These are phyloP conservation scores for Aschersonia sp. DNA, from an alignment of 2,329 filamentous ascomycete species.

Conservation along the genomic window DNA sequence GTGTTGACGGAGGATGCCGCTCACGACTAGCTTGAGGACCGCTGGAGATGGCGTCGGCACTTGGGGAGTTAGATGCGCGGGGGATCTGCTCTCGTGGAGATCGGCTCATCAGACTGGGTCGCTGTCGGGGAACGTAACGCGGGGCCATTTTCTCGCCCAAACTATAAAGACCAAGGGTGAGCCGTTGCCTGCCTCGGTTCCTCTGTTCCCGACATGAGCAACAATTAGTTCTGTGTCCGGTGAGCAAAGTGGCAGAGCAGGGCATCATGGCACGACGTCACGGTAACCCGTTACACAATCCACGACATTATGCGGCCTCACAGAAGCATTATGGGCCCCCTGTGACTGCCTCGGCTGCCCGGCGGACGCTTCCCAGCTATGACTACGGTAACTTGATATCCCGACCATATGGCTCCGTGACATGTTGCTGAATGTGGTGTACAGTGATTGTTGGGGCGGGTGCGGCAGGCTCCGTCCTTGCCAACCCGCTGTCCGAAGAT, in stretches of 20 bases:
- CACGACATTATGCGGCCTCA: slow-evolving; percentile 1
- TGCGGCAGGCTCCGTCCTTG: slow-evolving; percentile 14
- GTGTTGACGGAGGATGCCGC: too few species aligned
- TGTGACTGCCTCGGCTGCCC: slow-evolving; percentile 1
- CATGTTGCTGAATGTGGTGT: background rate
- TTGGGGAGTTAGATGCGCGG: too few species aligned
- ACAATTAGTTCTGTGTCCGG: background rate
- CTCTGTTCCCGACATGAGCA: too few species aligned
- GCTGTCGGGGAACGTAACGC: too few species aligned
- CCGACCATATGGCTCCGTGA: background rate
- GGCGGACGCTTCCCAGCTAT: slow-evolving; percentile 3
- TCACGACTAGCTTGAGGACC: too few species aligned
- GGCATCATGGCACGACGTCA: slow-evolving; percentile 1
- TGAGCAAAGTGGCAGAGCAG: background rate
- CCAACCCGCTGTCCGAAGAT: slow-evolving; percentile 13
- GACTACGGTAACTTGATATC: slow-evolving; percentile 1
- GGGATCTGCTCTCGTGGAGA: too few species aligned
- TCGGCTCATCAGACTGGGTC: too few species aligned
- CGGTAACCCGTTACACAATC: slow-evolving; percentile 3
- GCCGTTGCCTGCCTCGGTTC: too few species aligned
- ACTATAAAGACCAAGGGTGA: too few species aligned
- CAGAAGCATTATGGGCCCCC: slow-evolving; percentile 1
- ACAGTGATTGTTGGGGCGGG: slow-evolving; percentile 14
- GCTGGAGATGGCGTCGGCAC: too few species aligned
- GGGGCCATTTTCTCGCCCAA: too few species aligned